Evolutionary conservation across 805 yeast genomes (phyloP).

Genomic region (Maudiozyma pseudohumilis): DNA sequence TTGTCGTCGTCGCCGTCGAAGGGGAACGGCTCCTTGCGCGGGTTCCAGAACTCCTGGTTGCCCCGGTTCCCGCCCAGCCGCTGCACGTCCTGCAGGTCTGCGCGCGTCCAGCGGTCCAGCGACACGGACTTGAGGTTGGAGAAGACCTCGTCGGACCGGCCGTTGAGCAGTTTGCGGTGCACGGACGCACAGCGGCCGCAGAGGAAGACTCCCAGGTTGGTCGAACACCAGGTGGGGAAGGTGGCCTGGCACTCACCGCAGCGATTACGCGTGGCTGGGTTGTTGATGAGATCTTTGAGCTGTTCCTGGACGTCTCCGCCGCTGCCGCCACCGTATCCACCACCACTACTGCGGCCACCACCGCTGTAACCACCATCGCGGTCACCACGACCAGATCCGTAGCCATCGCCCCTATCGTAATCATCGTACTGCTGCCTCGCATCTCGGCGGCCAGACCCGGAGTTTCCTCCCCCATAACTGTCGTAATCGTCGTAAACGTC

Average conservation of each 20-base stretch:
- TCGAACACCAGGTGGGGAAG: conserved; percentile 43
- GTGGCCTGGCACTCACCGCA: conserved; percentile 72
- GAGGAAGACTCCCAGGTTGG: conserved; percentile 52
- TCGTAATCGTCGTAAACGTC: background rate
- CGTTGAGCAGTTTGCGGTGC: conserved; percentile 53
- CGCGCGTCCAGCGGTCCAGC: conserved; percentile 55
- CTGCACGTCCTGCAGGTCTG: conserved; percentile 39
- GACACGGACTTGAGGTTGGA: conserved; percentile 65
- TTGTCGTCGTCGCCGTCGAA: conserved; percentile 64
- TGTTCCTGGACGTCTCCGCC: conserved; percentile 19
- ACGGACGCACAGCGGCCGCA: conserved; percentile 82
- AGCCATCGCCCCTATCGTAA: too few relatives aligned
- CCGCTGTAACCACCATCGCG: background rate
- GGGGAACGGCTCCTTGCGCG: conserved; percentile 58
- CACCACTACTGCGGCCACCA: background rate
- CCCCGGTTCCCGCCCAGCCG: conserved; percentile 50
- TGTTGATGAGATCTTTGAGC: conserved; percentile 51
- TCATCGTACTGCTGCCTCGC: too few relatives aligned
- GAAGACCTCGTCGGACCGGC: conserved; percentile 33
- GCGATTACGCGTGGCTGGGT: conserved; percentile 48
- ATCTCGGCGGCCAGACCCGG: too few relatives aligned
- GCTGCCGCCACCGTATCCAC: background rate
- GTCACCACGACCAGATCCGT: too few relatives aligned
- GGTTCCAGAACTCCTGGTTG: conserved; percentile 57
- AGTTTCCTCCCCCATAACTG: background rate